These are phyloP conservation scores for Komagataella pseudopastoris DNA, from an alignment of 805 yeast species.

Conservation along the genomic window DNA sequence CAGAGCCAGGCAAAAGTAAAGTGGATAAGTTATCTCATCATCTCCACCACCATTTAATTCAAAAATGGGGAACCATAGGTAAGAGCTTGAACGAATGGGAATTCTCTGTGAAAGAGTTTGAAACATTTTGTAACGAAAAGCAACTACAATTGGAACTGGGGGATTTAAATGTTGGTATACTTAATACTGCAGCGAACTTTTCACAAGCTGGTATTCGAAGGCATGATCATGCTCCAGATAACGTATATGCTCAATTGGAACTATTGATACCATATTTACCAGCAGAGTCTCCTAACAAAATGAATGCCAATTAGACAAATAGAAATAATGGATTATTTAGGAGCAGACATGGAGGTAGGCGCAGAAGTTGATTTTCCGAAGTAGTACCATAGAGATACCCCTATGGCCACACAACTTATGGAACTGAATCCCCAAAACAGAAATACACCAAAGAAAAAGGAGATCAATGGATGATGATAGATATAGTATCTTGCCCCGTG, in stretches of 20 bases:
- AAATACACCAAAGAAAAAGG: slow-evolving; percentile 21
- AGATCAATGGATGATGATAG: slow-evolving; percentile 18
- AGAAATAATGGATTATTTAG: background rate
- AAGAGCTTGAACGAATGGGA: slow-evolving; percentile 41
- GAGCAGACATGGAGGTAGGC: background rate
- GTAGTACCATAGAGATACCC: slow-evolving; percentile 12
- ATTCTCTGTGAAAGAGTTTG: slow-evolving; percentile 29
- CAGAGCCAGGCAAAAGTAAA: background rate
- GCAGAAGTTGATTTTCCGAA: background rate
- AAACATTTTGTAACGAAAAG: slow-evolving; percentile 13
- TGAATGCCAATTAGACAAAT: slow-evolving; percentile 9
- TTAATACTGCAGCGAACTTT: background rate
- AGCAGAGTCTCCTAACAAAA: slow-evolving; percentile 17
- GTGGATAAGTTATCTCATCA: background rate
- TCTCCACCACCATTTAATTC: background rate
- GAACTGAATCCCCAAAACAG: slow-evolving; percentile 24
- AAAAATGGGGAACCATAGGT: slow-evolving; percentile 18
- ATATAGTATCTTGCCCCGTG: slow-evolving; percentile 27
- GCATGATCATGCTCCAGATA: background rate
- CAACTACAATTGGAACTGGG: slow-evolving; percentile 13
- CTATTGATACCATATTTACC: slow-evolving; percentile 16
- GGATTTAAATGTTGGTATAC: slow-evolving; percentile 8
- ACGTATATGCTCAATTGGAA: background rate
- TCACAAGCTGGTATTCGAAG: background rate
- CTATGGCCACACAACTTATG: slow-evolving; percentile 15